phyloP scores from a whole-genome alignment of 2,329 filamentous ascomycete species.

The Akanthomyces uredinophilus region DNA sequence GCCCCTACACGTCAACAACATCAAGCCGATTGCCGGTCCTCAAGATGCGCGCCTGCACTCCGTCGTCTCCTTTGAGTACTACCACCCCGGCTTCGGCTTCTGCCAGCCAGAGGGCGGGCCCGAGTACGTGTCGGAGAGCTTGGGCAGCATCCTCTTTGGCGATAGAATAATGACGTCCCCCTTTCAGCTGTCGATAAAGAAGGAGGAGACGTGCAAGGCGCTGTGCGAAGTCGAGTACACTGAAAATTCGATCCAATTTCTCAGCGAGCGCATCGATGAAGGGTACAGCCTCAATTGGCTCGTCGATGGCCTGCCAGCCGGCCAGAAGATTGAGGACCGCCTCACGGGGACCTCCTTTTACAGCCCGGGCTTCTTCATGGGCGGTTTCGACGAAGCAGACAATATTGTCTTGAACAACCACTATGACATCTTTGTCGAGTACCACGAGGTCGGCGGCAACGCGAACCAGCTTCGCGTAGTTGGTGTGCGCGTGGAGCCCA shows the following conservation, averaged over 20 bases:
- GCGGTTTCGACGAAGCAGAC: slow-evolving; percentile 48
- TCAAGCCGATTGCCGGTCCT: slow-evolving; percentile 76
- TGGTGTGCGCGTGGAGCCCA: slow-evolving; percentile 82
- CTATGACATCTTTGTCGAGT: slow-evolving; percentile 90
- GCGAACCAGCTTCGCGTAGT: slow-evolving; percentile 77
- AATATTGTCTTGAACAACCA: slow-evolving; percentile 79
- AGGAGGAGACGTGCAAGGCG: slow-evolving; percentile 81
- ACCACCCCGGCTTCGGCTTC: slow-evolving; percentile 81
- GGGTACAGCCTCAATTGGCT: slow-evolving; percentile 95
- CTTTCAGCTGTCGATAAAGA: slow-evolving; percentile 79
- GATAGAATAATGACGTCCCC: slow-evolving; percentile 97
- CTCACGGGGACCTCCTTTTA: slow-evolving; percentile 77
- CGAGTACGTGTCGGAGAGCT: slow-evolving; percentile 68
- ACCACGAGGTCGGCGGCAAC: slow-evolving; percentile 69
- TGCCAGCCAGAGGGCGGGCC: slow-evolving; percentile 75
- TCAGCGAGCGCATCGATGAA: slow-evolving; percentile 75
- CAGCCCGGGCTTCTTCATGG: slow-evolving; percentile 84
- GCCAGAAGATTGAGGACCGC: slow-evolving; percentile 73
- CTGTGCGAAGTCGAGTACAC: slow-evolving; percentile 64
- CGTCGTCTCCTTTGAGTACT: slow-evolving; percentile 96
- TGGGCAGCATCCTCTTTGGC: slow-evolving; percentile 95
- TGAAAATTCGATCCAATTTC: slow-evolving; percentile 64
- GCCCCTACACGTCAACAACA: slow-evolving; percentile 85
- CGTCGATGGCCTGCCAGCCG: slow-evolving; percentile 88
- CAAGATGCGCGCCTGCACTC: slow-evolving; percentile 79